A percentile compares a stretch with the other conserved stretches of the same genome.
Conservation (phyloP, 2,329 filamentous ascomycete genomes). For the Blastomyces percursus region DNA sequence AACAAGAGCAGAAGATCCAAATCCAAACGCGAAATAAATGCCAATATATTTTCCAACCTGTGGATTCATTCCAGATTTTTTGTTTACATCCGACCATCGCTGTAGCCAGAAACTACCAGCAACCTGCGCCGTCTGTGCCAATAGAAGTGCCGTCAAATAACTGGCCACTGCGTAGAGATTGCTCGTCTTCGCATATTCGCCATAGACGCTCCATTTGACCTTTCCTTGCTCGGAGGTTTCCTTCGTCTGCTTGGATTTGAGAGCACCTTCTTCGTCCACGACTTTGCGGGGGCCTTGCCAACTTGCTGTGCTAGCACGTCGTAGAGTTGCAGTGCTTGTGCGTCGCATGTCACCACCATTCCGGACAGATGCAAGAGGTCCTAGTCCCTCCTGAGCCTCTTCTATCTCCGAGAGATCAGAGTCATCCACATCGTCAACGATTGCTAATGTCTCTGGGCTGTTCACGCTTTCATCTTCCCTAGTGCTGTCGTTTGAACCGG, state of each 20-base stretch:
- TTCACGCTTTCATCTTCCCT: constrained; percentile 55
- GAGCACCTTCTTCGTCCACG: constrained; percentile 62
- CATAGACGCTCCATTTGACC: constrained; percentile 93
- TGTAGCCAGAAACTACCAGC: constrained; percentile 89
- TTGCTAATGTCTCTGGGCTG: constrained; percentile 48
- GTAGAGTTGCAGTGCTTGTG: constrained; percentile 64
- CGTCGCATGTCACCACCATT: constrained; percentile 46
- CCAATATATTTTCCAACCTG: constrained; percentile 83
- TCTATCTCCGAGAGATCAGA: constrained; percentile 44
- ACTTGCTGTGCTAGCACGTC: constrained; percentile 82
- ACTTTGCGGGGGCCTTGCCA: constrained; percentile 80
- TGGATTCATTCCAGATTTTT: constrained; percentile 54
- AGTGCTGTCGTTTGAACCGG: constrained; percentile 42
- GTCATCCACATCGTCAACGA: constrained; percentile 40
- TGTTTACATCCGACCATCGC: constrained; percentile 76
- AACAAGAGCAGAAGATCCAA: constrained; percentile 73
- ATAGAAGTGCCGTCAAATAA: constrained; percentile 66
- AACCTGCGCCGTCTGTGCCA: constrained; percentile 71
- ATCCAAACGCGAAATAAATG: constrained; percentile 88
- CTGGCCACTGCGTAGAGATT: constrained; percentile 73
- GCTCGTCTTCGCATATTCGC: constrained; percentile 88
- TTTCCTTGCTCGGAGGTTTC: constrained; percentile 90
- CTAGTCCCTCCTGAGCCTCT: constrained; percentile 57
- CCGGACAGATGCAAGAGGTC: constrained; percentile 67
- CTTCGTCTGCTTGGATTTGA: constrained; percentile 75